Evolutionary conservation across 257 asterid genomes (phyloP).

Genomic region (Ligustrum vulgare): DNA sequence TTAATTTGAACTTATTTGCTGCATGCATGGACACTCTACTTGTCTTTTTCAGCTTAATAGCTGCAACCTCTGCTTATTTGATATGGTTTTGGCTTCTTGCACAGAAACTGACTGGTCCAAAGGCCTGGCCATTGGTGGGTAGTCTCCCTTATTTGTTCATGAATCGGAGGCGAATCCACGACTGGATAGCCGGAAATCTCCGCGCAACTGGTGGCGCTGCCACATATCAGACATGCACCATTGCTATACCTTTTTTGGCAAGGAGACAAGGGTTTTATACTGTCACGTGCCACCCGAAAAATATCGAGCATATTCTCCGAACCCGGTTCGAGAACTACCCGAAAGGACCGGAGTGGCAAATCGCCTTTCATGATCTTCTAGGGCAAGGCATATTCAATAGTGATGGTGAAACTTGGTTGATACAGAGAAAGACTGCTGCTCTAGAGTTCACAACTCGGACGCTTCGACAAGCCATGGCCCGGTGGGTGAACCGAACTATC

Average conservation of each 20-base stretch:
- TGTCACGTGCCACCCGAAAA: slow-evolving; percentile 76
- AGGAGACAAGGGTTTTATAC: slow-evolving; percentile 70
- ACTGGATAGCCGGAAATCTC: slow-evolving; percentile 76
- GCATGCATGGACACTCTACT: slow-evolving; percentile 40
- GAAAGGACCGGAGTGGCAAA: slow-evolving; percentile 84
- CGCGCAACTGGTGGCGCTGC: slow-evolving; percentile 50
- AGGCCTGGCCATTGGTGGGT: slow-evolving; percentile 67
- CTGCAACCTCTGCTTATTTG: slow-evolving; percentile 51
- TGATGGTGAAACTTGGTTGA: slow-evolving; percentile 84
- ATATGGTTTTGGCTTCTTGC: slow-evolving; percentile 65
- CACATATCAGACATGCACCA: slow-evolving; percentile 75
- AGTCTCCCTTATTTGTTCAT: slow-evolving; percentile 65
- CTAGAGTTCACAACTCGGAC: slow-evolving; percentile 88
- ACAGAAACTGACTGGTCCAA: slow-evolving; percentile 66
- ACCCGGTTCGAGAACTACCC: slow-evolving; percentile 85
- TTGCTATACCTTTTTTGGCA: slow-evolving; percentile 67
- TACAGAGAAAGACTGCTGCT: slow-evolving; percentile 84
- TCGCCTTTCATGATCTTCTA: slow-evolving; percentile 78
- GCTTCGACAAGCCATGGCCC: slow-evolving; percentile 84
- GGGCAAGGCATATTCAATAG: slow-evolving; percentile 88
- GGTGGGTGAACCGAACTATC: slow-evolving; percentile 91
- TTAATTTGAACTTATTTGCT: background rate
- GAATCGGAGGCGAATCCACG: slow-evolving; percentile 67
- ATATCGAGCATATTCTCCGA: slow-evolving; percentile 78
- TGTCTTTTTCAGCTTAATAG: slow-evolving; percentile 22